Percentiles rank a stretch among this genome's conserved stretches.
These are phyloP conservation scores for Saccharomyces hybrid DNA, from an alignment of 1,139 yeast genomes.

Conservation along the genomic window DNA sequence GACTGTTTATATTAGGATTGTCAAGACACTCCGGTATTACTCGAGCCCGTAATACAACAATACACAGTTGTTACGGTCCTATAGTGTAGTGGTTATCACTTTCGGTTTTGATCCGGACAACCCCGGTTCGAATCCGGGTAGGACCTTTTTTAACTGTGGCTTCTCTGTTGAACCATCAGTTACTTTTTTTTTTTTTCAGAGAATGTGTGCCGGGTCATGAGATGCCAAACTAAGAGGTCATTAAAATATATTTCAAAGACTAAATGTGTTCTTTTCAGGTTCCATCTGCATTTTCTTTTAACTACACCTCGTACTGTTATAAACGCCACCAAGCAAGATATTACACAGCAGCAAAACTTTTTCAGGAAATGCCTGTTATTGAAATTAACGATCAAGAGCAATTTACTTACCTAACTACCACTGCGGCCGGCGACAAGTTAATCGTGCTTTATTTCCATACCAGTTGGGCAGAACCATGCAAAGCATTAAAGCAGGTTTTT, in stretches of 20 bases:
- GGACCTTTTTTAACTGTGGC: constrained; percentile 43
- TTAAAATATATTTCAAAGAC: neutral
- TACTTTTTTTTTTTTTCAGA: neutral
- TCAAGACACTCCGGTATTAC: no score
- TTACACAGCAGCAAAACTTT: neutral
- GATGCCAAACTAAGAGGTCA: neutral
- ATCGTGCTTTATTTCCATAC: constrained; percentile 86
- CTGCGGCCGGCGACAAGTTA: constrained; percentile 53
- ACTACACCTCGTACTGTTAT: neutral
- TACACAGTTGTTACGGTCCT: constrained; percentile 12
- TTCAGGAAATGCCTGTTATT: constrained; percentile 53
- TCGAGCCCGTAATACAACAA: neutral
- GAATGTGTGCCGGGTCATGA: neutral
- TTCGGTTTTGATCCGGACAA: constrained; percentile 71
- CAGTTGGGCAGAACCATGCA: constrained; percentile 97
- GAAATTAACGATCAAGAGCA: constrained; percentile 77
- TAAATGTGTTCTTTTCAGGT: neutral
- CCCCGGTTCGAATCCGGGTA: constrained; percentile 97
- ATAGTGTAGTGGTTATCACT: constrained; percentile 63
- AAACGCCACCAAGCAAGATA: neutral
- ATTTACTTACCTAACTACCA: constrained; percentile 69
- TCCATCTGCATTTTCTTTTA: neutral
- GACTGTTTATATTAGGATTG: no score
- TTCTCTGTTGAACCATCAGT: neutral
- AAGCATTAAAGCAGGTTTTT: constrained; percentile 38